These are phyloP conservation scores for Paulownia fortunei DNA, from an alignment of 257 asterid genomes.

Conservation along the genomic window DNA sequence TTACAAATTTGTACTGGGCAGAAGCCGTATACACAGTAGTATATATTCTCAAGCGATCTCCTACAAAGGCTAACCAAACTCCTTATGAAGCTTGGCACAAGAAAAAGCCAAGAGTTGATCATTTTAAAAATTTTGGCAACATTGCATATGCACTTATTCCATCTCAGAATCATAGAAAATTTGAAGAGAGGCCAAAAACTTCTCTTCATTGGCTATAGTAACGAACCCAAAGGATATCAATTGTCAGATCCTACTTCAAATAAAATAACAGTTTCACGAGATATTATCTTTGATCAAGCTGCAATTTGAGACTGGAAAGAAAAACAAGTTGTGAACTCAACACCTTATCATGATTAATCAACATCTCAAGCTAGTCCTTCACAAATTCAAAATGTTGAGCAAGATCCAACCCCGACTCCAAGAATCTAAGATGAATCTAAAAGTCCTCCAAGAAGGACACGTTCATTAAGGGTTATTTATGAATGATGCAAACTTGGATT, in stretches of 20 bases:
- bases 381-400: not conserved
- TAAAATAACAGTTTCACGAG: not conserved
- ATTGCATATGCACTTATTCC: conserved; percentile 7
- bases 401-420: not conserved
- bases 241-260: not conserved
- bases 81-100: not conserved
- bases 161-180: not conserved
- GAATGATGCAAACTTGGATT: not conserved
- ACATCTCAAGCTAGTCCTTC: not conserved
- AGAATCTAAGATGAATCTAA: not conserved
- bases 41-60: conserved; percentile 19
- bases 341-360: not conserved
- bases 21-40: not conserved
- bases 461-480: not conserved
- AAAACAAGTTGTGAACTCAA: not conserved
- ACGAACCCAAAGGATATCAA: not conserved
- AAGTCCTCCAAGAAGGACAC: not conserved
- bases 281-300: not conserved
- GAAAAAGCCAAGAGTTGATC: not conserved
- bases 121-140: conserved; percentile 8
- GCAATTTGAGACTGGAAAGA: not conserved
- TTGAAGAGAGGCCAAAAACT: not conserved
- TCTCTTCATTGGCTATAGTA: not conserved
- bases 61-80: not conserved
- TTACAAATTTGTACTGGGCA: not conserved